Evolutionary conservation across 148 eudicot species (phyloP), one percentile per base, ranked within the genome.

Genomic region (Amaranthus cruentus): DNA sequence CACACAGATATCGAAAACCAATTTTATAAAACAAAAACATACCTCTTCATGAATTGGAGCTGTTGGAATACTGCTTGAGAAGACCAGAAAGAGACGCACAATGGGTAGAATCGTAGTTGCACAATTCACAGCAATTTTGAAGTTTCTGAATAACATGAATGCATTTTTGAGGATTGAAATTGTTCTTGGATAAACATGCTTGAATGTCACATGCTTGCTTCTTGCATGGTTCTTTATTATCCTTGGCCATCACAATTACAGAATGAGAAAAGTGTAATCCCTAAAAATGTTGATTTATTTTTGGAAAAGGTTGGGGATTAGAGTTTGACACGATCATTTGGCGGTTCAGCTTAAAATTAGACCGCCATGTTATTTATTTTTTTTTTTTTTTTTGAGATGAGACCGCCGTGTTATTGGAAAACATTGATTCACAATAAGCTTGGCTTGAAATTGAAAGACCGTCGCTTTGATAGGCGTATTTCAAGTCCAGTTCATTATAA

Each of bases 121-220:
- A 93, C 55, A 78, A 71, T 76, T 88, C 92, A 55, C 98, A 90
- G 73, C 96, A 90, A 44, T 79, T 66, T 67, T 84, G 78, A 59
- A 84, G 84, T 70, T 81, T 84, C 57, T 42, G 74, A 61, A 84
- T 84, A 55, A 84, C 81, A 78, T 81, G 48, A 47, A 75, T 77
- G 13, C 87, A 84, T 55, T 80, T 84, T 54, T 85, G 81, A 66
- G 97, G 67, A 38, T 85, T 81, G 79, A 93, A 93, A 80, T 88
- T 87, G 89, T 87, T 93, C 82, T 93, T 93, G 63, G 90, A 80
- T 63, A 93, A 89, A 62, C 98, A 89, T 7, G 98, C 82, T 88
- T 93, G 96, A 75, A 93, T 90, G 68, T 93, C 89, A 76, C 98
- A 93, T 0, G 98, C 95, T 61, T 88, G 80, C 75, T 89, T 91